Evolutionary conservation across 148 eudicot genomes (phyloP).

Genomic region (Camellia granthamiana): DNA sequence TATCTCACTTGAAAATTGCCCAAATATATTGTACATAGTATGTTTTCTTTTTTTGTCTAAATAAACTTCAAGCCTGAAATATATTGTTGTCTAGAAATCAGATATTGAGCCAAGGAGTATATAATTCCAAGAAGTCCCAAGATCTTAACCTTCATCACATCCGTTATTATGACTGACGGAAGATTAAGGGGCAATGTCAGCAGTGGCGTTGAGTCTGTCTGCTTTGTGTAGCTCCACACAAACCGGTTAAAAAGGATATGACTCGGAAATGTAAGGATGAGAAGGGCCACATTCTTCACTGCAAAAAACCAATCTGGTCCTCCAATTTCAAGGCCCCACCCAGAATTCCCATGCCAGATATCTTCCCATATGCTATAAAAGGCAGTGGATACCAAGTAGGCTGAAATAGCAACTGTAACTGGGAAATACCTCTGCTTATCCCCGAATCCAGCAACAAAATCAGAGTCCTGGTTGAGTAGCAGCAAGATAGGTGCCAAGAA

Average conservation of each 20-base stretch:
- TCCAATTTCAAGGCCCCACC: conserved; percentile 90
- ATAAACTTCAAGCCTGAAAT: conserved; percentile 92
- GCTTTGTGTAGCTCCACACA: conserved; percentile 88
- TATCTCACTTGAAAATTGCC: conserved; percentile 27
- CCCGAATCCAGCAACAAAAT: conserved; percentile 96
- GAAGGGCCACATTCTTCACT: conserved; percentile 87
- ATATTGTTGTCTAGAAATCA: conserved; percentile 90
- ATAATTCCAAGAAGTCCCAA: conserved; percentile 86
- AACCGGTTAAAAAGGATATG: conserved; percentile 88
- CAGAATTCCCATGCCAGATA: conserved; percentile 83
- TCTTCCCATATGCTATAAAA: conserved; percentile 85
- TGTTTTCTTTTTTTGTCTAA: conserved; percentile 31
- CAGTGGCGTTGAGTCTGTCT: conserved; percentile 66
- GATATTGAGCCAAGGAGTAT: conserved; percentile 84
- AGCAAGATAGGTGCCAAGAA: conserved; percentile 90
- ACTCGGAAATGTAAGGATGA: conserved; percentile 85
- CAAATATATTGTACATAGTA: conserved; percentile 31
- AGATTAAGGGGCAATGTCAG: conserved; percentile 84
- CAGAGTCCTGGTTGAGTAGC: conserved; percentile 92
- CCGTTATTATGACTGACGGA: conserved; percentile 74
- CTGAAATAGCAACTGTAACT: conserved; percentile 68
- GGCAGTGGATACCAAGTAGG: conserved; percentile 69
- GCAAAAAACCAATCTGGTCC: conserved; percentile 92
- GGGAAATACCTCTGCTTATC: conserved; percentile 98
- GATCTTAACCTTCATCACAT: conserved; percentile 82